Percentiles rank a stretch among this genome's conserved stretches.
phyloP scores from a whole-genome alignment of 208 protist genomes.

The Wallacemonas sp. region DNA sequence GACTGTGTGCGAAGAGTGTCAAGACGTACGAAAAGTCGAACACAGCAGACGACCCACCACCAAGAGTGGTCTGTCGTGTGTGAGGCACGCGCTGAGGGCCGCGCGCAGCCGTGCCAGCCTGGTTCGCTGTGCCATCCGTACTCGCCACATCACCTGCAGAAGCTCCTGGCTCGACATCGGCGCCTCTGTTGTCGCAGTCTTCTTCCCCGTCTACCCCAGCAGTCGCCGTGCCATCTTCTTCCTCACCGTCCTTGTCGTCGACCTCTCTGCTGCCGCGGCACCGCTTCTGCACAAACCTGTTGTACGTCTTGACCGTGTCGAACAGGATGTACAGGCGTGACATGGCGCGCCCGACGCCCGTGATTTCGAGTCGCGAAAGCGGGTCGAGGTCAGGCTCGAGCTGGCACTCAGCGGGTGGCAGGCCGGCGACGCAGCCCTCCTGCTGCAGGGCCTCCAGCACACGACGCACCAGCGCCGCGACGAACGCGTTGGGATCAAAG shows the following conservation, averaged over 20 bases:
- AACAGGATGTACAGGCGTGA: slow-evolving; percentile 84
- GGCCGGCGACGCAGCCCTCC: slow-evolving; percentile 51
- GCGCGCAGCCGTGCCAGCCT: neutral
- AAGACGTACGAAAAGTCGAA: slow-evolving; percentile 26
- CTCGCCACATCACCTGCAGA: neutral
- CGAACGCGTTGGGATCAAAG: slow-evolving; percentile 60
- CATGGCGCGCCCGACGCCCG: slow-evolving; percentile 64
- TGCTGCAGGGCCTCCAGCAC: slow-evolving; percentile 57
- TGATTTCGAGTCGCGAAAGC: slow-evolving; percentile 21
- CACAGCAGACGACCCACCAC: neutral
- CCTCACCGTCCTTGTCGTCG: no score
- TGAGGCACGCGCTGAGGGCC: no score
- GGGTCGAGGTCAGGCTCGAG: neutral
- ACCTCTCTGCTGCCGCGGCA: neutral
- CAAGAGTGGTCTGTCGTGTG: neutral
- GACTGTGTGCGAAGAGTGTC: slow-evolving; percentile 54
- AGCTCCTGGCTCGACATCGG: neutral
- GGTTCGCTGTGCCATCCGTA: neutral
- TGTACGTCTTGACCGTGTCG: slow-evolving; percentile 70
- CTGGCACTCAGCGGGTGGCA: neutral
- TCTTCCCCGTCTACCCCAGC: neutral
- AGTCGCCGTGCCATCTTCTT: neutral
- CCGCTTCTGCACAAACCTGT: slow-evolving; percentile 25
- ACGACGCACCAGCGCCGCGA: slow-evolving; percentile 61
- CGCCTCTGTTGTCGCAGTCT: neutral